Conservation (phyloP, 768 basidiomycete species). For the Phanerochaete carnosa region DNA sequence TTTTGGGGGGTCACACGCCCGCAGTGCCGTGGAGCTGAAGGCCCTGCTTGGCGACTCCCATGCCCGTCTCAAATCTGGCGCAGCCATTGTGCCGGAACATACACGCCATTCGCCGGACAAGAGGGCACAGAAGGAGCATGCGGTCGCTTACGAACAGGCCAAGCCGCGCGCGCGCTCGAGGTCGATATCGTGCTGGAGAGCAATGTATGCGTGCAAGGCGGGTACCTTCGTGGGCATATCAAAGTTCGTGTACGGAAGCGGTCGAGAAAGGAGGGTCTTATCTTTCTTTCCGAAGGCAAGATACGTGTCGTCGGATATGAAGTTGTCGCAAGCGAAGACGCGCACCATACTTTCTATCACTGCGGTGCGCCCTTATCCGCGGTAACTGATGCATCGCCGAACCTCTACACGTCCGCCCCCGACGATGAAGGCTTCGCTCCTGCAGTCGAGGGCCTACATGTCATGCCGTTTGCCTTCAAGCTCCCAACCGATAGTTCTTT, state of each 20-base stretch:
- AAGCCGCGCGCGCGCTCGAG: slow-evolving; percentile 70
- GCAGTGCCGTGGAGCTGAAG: slow-evolving; percentile 56
- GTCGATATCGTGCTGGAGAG: slow-evolving; percentile 78
- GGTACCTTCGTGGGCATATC: slow-evolving; percentile 64
- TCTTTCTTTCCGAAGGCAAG: slow-evolving; percentile 72
- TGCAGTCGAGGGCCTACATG: slow-evolving; percentile 64
- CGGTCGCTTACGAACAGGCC: slow-evolving; percentile 64
- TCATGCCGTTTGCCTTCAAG: slow-evolving; percentile 68
- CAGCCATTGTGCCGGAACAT: slow-evolving; percentile 38
- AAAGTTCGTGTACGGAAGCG: slow-evolving; percentile 60
- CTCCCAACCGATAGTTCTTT: slow-evolving; percentile 54
- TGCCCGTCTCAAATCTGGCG: slow-evolving; percentile 52
- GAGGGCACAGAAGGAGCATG: slow-evolving; percentile 3
- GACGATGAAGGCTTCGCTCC: slow-evolving; percentile 62
- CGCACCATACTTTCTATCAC: slow-evolving; percentile 83
- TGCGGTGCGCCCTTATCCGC: slow-evolving; percentile 52
- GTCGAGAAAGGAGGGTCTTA: slow-evolving; percentile 47
- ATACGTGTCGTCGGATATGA: slow-evolving; percentile 85
- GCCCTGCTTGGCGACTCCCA: slow-evolving; percentile 60
- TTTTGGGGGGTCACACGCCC: slow-evolving; percentile 43
- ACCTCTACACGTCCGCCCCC: slow-evolving; percentile 39
- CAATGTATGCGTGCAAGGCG: slow-evolving; percentile 78
- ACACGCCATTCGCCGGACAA: slow-evolving; percentile 3
- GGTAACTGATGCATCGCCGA: slow-evolving; percentile 42
- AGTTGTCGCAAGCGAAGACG: slow-evolving; percentile 50